These are phyloP conservation scores for Leishmania gerbilli DNA, from an alignment of 208 protist genomes.

Conservation along the genomic window DNA sequence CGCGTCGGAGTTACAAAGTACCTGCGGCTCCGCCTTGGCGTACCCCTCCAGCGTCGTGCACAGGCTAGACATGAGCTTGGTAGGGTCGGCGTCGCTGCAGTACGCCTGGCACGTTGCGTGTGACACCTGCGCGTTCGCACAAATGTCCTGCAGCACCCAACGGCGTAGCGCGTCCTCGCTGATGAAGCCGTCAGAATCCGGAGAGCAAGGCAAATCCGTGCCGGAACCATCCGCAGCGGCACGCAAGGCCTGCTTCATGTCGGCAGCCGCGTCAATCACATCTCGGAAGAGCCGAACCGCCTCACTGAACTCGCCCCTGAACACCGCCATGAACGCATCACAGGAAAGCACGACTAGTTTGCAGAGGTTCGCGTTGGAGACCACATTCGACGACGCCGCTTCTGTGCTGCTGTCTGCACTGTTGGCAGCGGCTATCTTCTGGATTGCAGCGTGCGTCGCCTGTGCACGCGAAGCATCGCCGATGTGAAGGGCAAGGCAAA, in stretches of 20 bases:
- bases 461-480: slow-evolving; percentile 22
- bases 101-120: slow-evolving; percentile 73
- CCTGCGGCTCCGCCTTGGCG: slow-evolving; percentile 54
- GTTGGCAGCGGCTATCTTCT: neutral
- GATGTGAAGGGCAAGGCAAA: slow-evolving; percentile 41
- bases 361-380: slow-evolving; percentile 15
- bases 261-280: slow-evolving; percentile 12
- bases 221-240: neutral
- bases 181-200: slow-evolving; percentile 8
- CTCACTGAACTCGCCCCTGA: slow-evolving; percentile 15
- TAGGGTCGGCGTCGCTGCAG: slow-evolving; percentile 28
- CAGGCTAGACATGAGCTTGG: slow-evolving; percentile 28
- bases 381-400: neutral
- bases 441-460: slow-evolving; percentile 3
- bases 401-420: neutral
- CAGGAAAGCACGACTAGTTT: slow-evolving; percentile 17
- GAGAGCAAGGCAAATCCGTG: neutral
- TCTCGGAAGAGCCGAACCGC: slow-evolving; percentile 20
- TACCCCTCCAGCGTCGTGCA: slow-evolving; percentile 60
- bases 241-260: slow-evolving; percentile 11
- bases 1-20: slow-evolving; percentile 56
- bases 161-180: slow-evolving; percentile 20
- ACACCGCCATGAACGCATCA: slow-evolving; percentile 27
- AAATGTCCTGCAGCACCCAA: slow-evolving; percentile 49
- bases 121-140: slow-evolving; percentile 59